Base-by-base conservation (phyloP, 805 yeast genomes). In the Kodamaea kakaduensis region DNA sequence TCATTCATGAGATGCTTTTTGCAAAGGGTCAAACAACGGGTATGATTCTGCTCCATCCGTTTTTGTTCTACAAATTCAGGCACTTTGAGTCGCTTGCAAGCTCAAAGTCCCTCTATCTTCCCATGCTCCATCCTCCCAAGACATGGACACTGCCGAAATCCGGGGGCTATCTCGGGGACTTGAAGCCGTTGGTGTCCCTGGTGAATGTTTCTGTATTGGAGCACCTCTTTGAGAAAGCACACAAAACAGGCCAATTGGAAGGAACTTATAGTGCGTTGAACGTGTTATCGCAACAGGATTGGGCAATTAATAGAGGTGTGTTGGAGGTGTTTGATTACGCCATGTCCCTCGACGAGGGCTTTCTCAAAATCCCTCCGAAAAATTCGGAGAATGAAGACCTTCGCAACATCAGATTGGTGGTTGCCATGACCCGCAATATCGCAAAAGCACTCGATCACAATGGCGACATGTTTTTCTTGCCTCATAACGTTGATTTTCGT, bases 121-220 rank as follows among this genome's bases (percentile, higher is more conserved):
- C 73, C 1, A 66, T 67, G 71, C 19, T 67, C 6, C 41, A 44
- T 19, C 64, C 67, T 5, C 71, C 73, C 1, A 51, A 51, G 35
- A 46, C 48, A 6, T 66, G 71, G 71, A 41, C 44, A 0, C 37
- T 51, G 7, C 65, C 68, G 3, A 37, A 21, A 1, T 38, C 42
- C 5, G 73, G 73, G 1, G 73, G 71, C 0, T 66, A 51, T 37
- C 40, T 64, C 14, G 45, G 46, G 9, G 46, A 52, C 22, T 32
- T 51, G 9, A 51, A 47, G 28, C 54, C 59, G 1, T 36, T 55
- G 17, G 51, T 67, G 4, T 42, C 43, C 17, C 41, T 56, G 1
- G 32, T 37, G 0, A 53, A 51, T 14, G 36, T 41, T 3, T 23
- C 31, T 1, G 32, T 51, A 1, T 42, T 54, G 15, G 31, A 43